Percentiles rank a stretch among this genome's conserved stretches.
phyloP scores from a whole-genome alignment of 2,329 filamentous ascomycete genomes.

The Pseudocercospora fuligena region DNA sequence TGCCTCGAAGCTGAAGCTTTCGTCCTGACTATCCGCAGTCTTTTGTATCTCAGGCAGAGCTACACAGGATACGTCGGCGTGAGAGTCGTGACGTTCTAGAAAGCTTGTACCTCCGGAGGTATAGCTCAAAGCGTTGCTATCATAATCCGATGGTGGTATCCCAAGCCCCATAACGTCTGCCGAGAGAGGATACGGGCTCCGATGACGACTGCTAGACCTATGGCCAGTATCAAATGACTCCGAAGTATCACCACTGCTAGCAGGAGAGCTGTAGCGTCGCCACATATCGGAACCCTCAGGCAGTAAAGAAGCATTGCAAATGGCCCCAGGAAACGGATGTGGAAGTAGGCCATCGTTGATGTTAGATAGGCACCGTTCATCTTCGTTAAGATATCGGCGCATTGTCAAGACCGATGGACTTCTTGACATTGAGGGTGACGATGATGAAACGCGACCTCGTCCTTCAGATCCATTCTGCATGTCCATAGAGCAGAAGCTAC shows the following conservation, averaged over 20 bases:
- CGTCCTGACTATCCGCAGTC: constrained; percentile 27
- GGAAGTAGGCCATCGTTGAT: not conserved
- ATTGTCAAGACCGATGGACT: not conserved
- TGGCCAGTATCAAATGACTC: constrained; percentile 19
- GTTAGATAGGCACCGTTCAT: not conserved
- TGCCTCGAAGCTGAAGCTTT: constrained; percentile 20
- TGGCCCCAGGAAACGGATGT: not conserved
- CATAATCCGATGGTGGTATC: constrained; percentile 6
- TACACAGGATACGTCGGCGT: constrained; percentile 21
- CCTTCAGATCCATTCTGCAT: not conserved
- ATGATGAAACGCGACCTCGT: not conserved
- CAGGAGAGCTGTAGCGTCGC: constrained; percentile 13
- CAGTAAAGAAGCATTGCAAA: not conserved
- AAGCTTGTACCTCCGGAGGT: constrained; percentile 6
- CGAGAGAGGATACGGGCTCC: constrained; percentile 2
- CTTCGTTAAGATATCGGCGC: constrained; percentile 2
- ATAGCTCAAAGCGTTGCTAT: not conserved
- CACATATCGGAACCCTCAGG: not conserved
- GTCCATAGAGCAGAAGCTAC: not conserved
- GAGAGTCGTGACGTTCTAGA: not conserved
- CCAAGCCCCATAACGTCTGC: not conserved
- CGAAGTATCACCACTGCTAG: constrained; percentile 15
- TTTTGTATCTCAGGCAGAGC: constrained; percentile 34
- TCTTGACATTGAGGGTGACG: not conserved
- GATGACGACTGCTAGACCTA: constrained; percentile 13